Conservation (phyloP, 2,329 filamentous ascomycete species). For the Gyromitra esculenta region DNA sequence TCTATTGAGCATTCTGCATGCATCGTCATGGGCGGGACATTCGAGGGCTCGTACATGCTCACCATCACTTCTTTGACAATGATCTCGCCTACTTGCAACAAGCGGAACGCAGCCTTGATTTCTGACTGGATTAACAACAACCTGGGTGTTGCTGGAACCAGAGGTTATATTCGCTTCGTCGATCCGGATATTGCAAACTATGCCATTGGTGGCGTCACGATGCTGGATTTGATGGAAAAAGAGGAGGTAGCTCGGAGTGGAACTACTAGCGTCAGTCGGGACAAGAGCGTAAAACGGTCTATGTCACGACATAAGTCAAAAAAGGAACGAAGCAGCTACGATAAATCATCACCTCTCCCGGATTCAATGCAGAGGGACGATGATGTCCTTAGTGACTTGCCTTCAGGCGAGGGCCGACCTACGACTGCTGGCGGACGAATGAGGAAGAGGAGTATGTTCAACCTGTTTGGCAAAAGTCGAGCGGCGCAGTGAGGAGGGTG, state of each 20-base stretch:
- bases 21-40: conserved; percentile 77
- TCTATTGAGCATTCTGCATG: conserved; percentile 79
- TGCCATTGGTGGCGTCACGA: conserved; percentile 51
- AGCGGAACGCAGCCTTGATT: conserved; percentile 79
- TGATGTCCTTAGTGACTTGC: conserved; percentile 32
- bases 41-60: conserved; percentile 81
- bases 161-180: conserved; percentile 78
- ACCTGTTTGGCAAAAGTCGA: conserved; percentile 49
- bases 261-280: conserved; percentile 40
- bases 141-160: conserved; percentile 71
- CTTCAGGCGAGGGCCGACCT: conserved; percentile 34
- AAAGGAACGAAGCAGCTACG: conserved; percentile 34
- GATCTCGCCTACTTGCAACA: conserved; percentile 78
- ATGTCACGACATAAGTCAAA: conserved; percentile 49
- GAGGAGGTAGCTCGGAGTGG: conserved; percentile 50
- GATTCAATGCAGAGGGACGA: conserved; percentile 41
- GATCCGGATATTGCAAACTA: conserved; percentile 56
- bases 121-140: conserved; percentile 78
- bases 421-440: conserved; percentile 31
- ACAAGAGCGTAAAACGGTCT: conserved; percentile 45
- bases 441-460: conserved; percentile 54
- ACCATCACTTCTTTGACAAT: conserved; percentile 76
- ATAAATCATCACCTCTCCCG: conserved; percentile 30
- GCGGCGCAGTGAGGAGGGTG: conserved; percentile 17
- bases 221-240: conserved; percentile 54